These are phyloP conservation scores for Leersia perrieri DNA, from an alignment of 176 grass and related monocot genomes.

Conservation along the genomic window DNA sequence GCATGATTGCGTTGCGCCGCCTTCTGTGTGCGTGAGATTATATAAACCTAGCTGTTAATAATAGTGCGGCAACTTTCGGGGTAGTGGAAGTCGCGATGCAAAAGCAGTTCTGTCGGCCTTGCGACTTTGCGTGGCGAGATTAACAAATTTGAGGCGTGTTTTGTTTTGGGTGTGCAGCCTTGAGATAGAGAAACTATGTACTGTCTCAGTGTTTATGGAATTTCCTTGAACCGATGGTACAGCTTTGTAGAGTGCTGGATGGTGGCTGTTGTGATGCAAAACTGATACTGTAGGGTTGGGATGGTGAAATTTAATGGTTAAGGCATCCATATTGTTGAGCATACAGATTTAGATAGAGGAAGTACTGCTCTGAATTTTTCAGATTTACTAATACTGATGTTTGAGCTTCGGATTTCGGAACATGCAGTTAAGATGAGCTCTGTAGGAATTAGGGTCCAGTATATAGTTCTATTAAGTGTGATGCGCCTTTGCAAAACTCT, in stretches of 20 bases:
- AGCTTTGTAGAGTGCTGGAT: neutral
- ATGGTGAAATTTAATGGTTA: neutral
- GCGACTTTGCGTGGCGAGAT: neutral
- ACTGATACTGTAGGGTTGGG: neutral
- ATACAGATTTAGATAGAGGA: neutral
- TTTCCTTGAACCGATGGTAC: neutral
- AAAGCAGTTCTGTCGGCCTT: neutral
- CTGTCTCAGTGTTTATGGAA: neutral
- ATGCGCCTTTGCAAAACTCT: neutral
- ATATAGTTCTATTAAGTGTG: neutral
- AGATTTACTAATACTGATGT: neutral
- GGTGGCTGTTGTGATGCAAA: neutral
- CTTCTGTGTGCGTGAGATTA: neutral
- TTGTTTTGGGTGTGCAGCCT: neutral
- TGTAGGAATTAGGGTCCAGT: neutral
- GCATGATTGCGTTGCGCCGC: neutral
- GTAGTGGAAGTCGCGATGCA: neutral
- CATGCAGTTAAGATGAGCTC: neutral
- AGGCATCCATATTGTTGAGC: neutral
- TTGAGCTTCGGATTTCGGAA: neutral
- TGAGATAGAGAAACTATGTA: neutral
- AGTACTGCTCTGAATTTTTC: neutral
- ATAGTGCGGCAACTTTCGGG: neutral
- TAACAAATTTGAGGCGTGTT: neutral
- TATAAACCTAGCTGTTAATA: neutral